Percentiles rank a stretch among this genome's conserved stretches.
Conservation (phyloP, 1,284 basidiomycete genomes). For the Ceratobasidium sp. region DNA sequence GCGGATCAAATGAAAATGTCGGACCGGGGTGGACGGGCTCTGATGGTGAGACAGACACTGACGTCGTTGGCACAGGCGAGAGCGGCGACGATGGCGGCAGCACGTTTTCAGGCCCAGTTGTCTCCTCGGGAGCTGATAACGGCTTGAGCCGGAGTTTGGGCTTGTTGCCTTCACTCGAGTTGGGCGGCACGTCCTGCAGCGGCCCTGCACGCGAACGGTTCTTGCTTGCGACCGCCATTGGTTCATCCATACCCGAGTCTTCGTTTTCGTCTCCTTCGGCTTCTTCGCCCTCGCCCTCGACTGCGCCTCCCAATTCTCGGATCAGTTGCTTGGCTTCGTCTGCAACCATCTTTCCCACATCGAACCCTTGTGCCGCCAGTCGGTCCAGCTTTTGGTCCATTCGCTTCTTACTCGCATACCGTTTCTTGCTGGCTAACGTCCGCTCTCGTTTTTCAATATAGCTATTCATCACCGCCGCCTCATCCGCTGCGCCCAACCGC, state of each 20-base stretch:
- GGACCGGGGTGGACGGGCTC: conserved; percentile 38
- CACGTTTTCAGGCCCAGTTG: conserved; percentile 27
- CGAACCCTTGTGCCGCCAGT: conserved; percentile 33
- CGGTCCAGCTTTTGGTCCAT: conserved; percentile 37
- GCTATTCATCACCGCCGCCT: conserved; percentile 32
- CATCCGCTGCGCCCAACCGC: conserved; percentile 15
- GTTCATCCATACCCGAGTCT: not conserved
- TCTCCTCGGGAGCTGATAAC: conserved; percentile 14
- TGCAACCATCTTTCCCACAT: conserved; percentile 32
- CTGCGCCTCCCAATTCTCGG: conserved; percentile 18
- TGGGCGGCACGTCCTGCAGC: conserved; percentile 27
- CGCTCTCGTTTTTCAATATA: conserved; percentile 39
- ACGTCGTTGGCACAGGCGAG: conserved; percentile 33
- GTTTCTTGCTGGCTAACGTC: conserved; percentile 37
- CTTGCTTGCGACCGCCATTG: not conserved
- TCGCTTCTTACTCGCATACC: conserved; percentile 39
- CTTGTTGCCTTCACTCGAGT: conserved; percentile 28
- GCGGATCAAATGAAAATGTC: conserved; percentile 25
- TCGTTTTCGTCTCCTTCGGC: conserved; percentile 28
- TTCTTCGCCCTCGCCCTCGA: not conserved
- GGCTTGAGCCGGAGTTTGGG: conserved; percentile 37
- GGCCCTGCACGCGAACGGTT: conserved; percentile 17
- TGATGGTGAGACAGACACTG: conserved; percentile 26
- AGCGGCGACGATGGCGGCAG: conserved; percentile 36
- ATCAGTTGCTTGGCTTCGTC: conserved; percentile 28